Evolutionary conservation across 2,329 filamentous ascomycete species (phyloP), one percentile per base, ranked within the genome.

Genomic region (Immersiporthe knoxdaviesiana): DNA sequence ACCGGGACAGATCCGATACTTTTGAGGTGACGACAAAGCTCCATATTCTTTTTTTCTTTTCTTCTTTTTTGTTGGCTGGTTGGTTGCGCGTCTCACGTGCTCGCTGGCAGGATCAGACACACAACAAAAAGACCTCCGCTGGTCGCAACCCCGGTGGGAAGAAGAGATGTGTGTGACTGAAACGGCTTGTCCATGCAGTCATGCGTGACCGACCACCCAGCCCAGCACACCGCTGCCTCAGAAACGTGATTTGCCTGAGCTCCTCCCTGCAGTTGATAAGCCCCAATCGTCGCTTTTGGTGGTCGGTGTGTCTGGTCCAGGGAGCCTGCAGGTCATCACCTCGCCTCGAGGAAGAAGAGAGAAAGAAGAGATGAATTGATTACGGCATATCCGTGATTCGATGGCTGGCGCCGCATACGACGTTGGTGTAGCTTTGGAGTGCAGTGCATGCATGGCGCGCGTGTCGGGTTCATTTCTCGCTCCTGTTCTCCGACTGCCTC

Each of bases 321-420:
- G 50, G n/a, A n/a, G 4, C 47, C 37, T 52, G 64, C 63, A 44
- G 63, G 59, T 67, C 47, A 35, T 24, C 68, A 65, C 58, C 52
- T 44, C 11, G 35, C 62, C 68, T 61, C 59, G 68, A n/a, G 7
- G 5, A 7, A 3, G 3, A 47, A 10, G 37, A 10, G 37, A 7
- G 10, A 21, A 47, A 47, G 16, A n/a, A n/a, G 8, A n/a, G 3
- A 47, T 2, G 2, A 2, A 7, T 3, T n/a, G 7, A 47, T n/a
- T 44, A 27, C n/a, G 27, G 52, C 52, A 56, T 16, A 32, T 56
- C 14, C 24, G 30, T 56, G 52, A 30, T 3, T 16, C 24, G 12
- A 56, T 56, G 27, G 52, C 24, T 24, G 27, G 32, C 52, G 52
- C 52, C 27, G 52, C 27, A 30, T 32, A 30, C 52, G 3, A 30